Conservation (phyloP, 495 filamentous ascomycete genomes). For the Umbilicaria muhlenbergii region DNA sequence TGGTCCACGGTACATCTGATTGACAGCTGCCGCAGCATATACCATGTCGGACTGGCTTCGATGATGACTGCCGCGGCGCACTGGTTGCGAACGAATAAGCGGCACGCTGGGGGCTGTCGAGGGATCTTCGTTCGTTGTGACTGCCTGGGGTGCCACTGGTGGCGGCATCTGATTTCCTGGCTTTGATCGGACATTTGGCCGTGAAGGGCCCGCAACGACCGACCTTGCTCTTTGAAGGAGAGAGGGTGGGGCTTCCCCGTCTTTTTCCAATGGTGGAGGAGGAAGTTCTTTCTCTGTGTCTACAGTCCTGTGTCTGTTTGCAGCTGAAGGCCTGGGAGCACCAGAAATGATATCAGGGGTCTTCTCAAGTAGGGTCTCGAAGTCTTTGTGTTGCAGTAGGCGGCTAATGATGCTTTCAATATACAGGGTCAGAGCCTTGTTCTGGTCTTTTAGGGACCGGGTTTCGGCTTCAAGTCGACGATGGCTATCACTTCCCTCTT, state of each 20-base stretch:
- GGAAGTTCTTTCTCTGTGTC: constrained; percentile 76
- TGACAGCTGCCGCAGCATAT: constrained; percentile 50
- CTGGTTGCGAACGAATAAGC: constrained; percentile 47
- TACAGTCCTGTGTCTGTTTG: constrained; percentile 7
- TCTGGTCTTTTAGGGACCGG: constrained; percentile 76
- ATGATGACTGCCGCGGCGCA: constrained; percentile 36
- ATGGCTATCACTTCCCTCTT: constrained; percentile 39
- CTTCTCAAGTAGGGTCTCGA: constrained; percentile 82
- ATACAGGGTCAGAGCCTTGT: constrained; percentile 91
- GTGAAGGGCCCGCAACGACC: constrained; percentile 27
- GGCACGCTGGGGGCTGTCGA: constrained; percentile 76
- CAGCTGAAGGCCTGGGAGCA: constrained; percentile 14
- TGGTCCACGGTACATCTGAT: constrained; percentile 65
- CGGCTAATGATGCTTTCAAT: constrained; percentile 98
- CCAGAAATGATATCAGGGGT: constrained; percentile 38
- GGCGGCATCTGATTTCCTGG: constrained; percentile 48
- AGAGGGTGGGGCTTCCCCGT: constrained; percentile 33
- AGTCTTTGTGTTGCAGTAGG: constrained; percentile 82
- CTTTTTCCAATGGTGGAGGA: constrained; percentile 52
- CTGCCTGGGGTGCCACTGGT: constrained; percentile 25
- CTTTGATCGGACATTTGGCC: constrained; percentile 26
- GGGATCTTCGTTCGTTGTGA: constrained; percentile 47
- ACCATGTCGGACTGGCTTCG: constrained; percentile 55
- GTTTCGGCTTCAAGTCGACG: constrained; percentile 64
- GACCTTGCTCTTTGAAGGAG: constrained; percentile 72